Evolutionary conservation across 2,329 filamentous ascomycete species (phyloP).

Genomic region (Stachybotrys chartarum): DNA sequence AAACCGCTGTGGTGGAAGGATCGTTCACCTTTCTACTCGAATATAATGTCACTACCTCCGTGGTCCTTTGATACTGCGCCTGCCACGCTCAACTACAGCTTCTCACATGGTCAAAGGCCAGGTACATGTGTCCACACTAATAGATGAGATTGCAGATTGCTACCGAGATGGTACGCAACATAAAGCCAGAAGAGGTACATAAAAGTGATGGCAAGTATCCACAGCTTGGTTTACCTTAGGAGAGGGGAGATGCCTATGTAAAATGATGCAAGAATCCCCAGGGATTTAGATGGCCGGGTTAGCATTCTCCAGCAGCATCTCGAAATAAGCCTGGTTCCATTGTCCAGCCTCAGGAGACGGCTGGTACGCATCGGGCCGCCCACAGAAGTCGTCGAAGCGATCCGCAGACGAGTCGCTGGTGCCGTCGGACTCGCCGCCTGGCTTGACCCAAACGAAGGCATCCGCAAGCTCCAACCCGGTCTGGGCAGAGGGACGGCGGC

Average conservation of each 20-base stretch:
- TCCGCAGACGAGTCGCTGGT: conserved; percentile 38
- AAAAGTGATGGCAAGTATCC: too few species aligned
- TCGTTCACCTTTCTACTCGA: too few species aligned
- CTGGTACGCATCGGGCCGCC: conserved; percentile 43
- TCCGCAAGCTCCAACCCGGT: conserved; percentile 53
- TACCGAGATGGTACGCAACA: too few species aligned
- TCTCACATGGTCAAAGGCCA: too few species aligned
- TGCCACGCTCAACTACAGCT: too few species aligned
- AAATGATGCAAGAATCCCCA: neutral
- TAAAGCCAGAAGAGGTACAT: too few species aligned
- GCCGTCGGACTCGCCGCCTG: conserved; percentile 51
- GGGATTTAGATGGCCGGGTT: conserved; percentile 37
- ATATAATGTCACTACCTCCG: too few species aligned
- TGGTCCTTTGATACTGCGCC: too few species aligned
- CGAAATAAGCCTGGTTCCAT: conserved; percentile 60
- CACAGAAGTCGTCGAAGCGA: conserved; percentile 36
- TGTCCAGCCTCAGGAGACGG: conserved; percentile 63
- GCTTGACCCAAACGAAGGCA: conserved; percentile 66
- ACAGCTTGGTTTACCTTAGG: too few species aligned
- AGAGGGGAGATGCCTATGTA: neutral
- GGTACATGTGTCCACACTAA: too few species aligned
- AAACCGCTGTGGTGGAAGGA: too few species aligned
- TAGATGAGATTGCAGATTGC: too few species aligned
- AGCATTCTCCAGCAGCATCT: conserved; percentile 47
- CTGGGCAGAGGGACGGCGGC: conserved; percentile 51